phyloP scores from a whole-genome alignment of 2,329 filamentous ascomycete species.

The Aureobasidium melanogenum region DNA sequence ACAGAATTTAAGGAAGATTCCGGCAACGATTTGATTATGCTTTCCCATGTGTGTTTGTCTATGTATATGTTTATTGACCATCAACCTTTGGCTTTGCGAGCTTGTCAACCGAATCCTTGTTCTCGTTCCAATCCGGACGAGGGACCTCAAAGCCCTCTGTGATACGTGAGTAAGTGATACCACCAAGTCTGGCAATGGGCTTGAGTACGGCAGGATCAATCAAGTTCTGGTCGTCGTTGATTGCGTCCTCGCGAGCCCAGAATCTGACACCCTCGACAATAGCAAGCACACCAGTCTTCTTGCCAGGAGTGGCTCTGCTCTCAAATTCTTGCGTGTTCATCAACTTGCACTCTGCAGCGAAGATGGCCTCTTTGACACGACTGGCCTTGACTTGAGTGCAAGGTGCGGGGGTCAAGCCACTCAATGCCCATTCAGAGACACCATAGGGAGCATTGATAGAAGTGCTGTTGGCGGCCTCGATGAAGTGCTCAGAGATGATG shows the following conservation, averaged over 20 bases:
- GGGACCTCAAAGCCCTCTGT: conserved; percentile 64
- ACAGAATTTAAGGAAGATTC: too few species aligned
- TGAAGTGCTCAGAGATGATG: conserved; percentile 73
- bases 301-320: conserved; percentile 58
- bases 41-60: neutral
- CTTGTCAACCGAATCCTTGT: conserved; percentile 45
- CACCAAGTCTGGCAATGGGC: conserved; percentile 71
- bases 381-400: conserved; percentile 59
- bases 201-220: conserved; percentile 66
- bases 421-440: conserved; percentile 68
- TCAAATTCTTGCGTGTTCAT: conserved; percentile 70
- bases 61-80: conserved; percentile 22
- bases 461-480: conserved; percentile 82
- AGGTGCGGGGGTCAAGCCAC: conserved; percentile 62
- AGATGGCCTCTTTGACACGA: conserved; percentile 72
- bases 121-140: conserved; percentile 43
- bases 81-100: conserved; percentile 39
- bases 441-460: conserved; percentile 70
- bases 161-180: conserved; percentile 71
- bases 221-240: conserved; percentile 66
- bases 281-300: conserved; percentile 64
- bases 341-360: conserved; percentile 73
- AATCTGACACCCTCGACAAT: conserved; percentile 79
- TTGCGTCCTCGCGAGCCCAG: conserved; percentile 81
- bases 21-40: too few species aligned